phyloP scores from a whole-genome alignment of 768 basidiomycete genomes.

The Mycena galericulata region DNA sequence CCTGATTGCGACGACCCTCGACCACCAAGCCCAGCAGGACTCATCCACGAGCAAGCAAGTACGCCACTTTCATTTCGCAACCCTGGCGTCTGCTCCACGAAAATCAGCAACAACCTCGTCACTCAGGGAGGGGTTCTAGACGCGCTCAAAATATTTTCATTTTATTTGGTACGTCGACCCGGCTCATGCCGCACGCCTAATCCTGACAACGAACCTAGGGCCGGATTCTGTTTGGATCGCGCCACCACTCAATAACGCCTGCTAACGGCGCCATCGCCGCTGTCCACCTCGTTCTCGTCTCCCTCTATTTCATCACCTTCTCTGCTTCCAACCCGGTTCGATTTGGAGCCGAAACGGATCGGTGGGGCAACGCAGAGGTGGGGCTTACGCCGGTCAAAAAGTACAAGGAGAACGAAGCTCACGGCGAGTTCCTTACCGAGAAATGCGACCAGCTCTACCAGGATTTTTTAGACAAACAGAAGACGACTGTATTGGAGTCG shows the following conservation, averaged over 20 bases:
- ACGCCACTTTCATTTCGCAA: slow-evolving; percentile 72
- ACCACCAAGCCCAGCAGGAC: slow-evolving; percentile 53
- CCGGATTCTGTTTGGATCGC: slow-evolving; percentile 71
- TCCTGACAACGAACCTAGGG: slow-evolving; percentile 59
- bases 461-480: slow-evolving; percentile 10
- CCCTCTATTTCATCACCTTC: slow-evolving; percentile 61
- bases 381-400: slow-evolving; percentile 60
- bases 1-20: slow-evolving; percentile 68
- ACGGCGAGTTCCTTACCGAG: slow-evolving; percentile 12
- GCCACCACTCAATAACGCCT: slow-evolving; percentile 69
- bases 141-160: slow-evolving; percentile 61
- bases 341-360: slow-evolving; percentile 67
- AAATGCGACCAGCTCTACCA: slow-evolving; percentile 21
- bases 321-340: slow-evolving; percentile 51
- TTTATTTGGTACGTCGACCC: slow-evolving; percentile 69
- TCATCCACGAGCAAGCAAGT: slow-evolving; percentile 41
- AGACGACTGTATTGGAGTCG: neutral
- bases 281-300: slow-evolving; percentile 75
- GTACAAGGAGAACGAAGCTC: slow-evolving; percentile 60
- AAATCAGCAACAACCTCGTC: slow-evolving; percentile 63
- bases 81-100: slow-evolving; percentile 80
- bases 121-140: slow-evolving; percentile 53
- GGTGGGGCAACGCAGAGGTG: slow-evolving; percentile 67
- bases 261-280: slow-evolving; percentile 77
- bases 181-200: neutral